A percentile compares a stretch with the other conserved stretches of the same genome.
Evolutionary conservation across 2,329 filamentous ascomycete genomes (phyloP).

Genomic region (Zymoseptoria brevis): DNA sequence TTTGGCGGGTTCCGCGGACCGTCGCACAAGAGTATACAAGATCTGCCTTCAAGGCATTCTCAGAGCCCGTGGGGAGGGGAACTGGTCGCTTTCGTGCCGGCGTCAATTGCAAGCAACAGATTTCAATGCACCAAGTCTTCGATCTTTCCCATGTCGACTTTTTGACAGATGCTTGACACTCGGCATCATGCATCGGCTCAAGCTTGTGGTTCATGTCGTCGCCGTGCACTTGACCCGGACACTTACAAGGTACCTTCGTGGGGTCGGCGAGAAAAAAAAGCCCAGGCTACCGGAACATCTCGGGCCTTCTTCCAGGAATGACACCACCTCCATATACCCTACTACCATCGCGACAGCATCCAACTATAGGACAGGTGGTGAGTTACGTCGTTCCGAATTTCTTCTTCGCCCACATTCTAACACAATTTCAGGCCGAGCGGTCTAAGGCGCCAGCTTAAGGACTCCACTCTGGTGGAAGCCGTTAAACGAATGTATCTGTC

Average conservation of each 20-base stretch:
- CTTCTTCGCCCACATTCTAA: background rate
- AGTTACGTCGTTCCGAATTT: background rate
- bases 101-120: background rate
- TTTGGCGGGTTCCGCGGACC: background rate
- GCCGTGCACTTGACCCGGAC: background rate
- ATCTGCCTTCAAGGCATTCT: too few relatives aligned
- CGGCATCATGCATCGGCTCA: too few relatives aligned
- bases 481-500: too few relatives aligned
- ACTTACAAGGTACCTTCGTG: too few relatives aligned
- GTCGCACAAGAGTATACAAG: background rate
- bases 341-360: too few relatives aligned
- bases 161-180: background rate
- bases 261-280: too few relatives aligned
- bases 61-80: too few relatives aligned
- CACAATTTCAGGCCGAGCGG: background rate
- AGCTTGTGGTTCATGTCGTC: background rate
- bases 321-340: too few relatives aligned
- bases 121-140: background rate
- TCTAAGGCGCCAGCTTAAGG: slow-evolving; percentile 1
- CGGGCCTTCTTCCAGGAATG: too few relatives aligned
- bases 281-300: too few relatives aligned
- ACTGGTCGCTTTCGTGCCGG: too few relatives aligned
- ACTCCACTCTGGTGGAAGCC: too few relatives aligned
- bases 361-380: background rate
- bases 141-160: background rate